Percentiles rank a stretch among this genome's conserved stretches.
These are phyloP conservation scores for Eimeria necatrix DNA, from an alignment of 169 alveolate species.

Conservation along the genomic window DNA sequence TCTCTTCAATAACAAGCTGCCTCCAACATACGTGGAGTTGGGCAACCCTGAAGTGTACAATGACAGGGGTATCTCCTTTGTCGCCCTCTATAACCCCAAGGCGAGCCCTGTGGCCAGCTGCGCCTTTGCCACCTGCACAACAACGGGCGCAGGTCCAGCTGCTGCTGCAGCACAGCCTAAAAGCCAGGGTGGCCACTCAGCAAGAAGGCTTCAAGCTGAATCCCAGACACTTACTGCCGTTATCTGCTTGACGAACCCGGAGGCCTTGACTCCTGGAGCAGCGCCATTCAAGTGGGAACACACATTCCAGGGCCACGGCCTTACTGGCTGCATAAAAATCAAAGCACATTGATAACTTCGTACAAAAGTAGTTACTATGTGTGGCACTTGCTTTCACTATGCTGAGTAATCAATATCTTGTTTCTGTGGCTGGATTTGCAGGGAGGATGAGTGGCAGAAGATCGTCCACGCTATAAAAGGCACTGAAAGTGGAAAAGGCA, in stretches of 20 bases:
- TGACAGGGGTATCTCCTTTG: constrained; percentile 19
- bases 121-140: constrained; percentile 10
- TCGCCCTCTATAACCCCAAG: constrained; percentile 68
- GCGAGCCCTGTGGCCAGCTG: constrained; percentile 23
- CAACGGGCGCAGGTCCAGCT: neutral
- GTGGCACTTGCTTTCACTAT: no score
- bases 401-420: no score
- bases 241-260: constrained; percentile 27
- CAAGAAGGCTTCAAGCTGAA: neutral
- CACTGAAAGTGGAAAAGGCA: no score
- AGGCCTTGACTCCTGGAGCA: constrained; percentile 26
- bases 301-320: no score
- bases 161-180: no score
- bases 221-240: neutral
- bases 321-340: no score
- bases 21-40: neutral
- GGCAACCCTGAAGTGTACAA: neutral
- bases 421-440: no score
- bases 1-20: constrained; percentile 9
- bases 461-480: no score
- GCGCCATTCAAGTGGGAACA: constrained; percentile 14
- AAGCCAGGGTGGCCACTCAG: no score
- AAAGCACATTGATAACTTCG: no score
- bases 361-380: no score
- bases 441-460: no score